phyloP scores from a whole-genome alignment of 2,329 filamentous ascomycete genomes.

The Peltaster fructicola region DNA sequence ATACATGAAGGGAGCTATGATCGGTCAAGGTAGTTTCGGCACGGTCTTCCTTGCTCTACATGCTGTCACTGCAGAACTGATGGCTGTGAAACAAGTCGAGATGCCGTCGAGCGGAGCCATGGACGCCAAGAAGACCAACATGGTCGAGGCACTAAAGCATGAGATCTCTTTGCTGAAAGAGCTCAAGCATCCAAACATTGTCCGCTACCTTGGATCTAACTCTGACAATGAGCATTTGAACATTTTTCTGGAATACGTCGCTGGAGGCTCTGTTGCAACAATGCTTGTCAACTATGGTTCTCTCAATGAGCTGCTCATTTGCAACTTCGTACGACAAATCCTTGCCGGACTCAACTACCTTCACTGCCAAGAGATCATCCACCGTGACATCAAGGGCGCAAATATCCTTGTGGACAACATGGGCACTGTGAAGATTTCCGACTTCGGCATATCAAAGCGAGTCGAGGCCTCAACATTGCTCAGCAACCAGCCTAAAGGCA shows the following conservation, averaged over 20 bases:
- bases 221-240: slow-evolving; percentile 84
- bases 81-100: slow-evolving; percentile 97
- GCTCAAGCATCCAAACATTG: slow-evolving; percentile 89
- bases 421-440: slow-evolving; percentile 95
- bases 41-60: slow-evolving; percentile 90
- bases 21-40: slow-evolving; percentile 92
- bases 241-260: slow-evolving; percentile 99
- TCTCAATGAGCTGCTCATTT: slow-evolving; percentile 77
- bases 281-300: slow-evolving; percentile 99
- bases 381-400: slow-evolving; percentile 96
- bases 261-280: slow-evolving; percentile 88
- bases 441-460: slow-evolving; percentile 97
- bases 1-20: slow-evolving; percentile 98
- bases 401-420: slow-evolving; percentile 99
- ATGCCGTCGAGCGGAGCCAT: slow-evolving; percentile 62
- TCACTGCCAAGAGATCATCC: slow-evolving; percentile 88
- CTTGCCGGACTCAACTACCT: slow-evolving; percentile 82
- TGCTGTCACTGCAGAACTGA: slow-evolving; percentile 87
- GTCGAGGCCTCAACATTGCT: slow-evolving; percentile 82
- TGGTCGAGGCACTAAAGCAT: slow-evolving; percentile 93
- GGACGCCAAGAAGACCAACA: slow-evolving; percentile 86
- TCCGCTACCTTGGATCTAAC: slow-evolving; percentile 92
- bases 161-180: slow-evolving; percentile 90
- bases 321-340: slow-evolving; percentile 94
- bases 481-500: slow-evolving; percentile 11